Percentiles rank a stretch among this genome's conserved stretches.
Evolutionary conservation across 1,139 yeast genomes (phyloP).

Genomic region (Suhomyces terraborum): DNA sequence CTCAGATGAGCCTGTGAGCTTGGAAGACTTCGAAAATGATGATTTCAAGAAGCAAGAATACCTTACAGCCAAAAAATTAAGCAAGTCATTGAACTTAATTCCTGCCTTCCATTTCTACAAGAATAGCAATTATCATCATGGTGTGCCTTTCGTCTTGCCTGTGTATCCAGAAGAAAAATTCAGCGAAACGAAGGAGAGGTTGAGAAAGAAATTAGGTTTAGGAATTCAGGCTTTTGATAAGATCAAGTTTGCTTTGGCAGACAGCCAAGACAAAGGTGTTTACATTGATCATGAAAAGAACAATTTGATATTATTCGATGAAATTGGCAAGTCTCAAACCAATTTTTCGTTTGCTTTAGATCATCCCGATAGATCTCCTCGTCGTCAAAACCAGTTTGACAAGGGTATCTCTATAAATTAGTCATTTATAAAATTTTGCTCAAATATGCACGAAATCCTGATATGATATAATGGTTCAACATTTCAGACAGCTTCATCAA

Average conservation of each 20-base stretch:
- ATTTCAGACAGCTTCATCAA: background rate
- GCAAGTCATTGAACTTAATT: constrained; percentile 43
- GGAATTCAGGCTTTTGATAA: constrained; percentile 80
- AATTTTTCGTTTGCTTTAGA: constrained; percentile 67
- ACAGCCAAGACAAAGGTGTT: constrained; percentile 41
- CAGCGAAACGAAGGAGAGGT: constrained; percentile 63
- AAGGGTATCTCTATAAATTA: constrained; percentile 59
- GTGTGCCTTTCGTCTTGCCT: constrained; percentile 83
- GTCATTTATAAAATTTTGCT: constrained; percentile 6
- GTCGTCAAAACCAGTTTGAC: constrained; percentile 50
- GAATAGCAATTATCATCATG: constrained; percentile 70
- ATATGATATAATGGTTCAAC: background rate
- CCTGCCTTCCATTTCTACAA: constrained; percentile 74
- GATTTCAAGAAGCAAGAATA: constrained; percentile 29
- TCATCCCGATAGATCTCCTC: constrained; percentile 73
- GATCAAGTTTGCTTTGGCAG: constrained; percentile 64
- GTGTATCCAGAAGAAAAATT: constrained; percentile 66
- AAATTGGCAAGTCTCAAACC: constrained; percentile 43
- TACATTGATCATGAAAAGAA: constrained; percentile 56
- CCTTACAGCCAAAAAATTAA: constrained; percentile 31
- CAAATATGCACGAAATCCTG: background rate
- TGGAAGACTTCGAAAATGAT: constrained; percentile 30
- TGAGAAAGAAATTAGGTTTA: constrained; percentile 69
- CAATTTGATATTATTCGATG: constrained; percentile 56
- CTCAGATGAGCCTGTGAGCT: constrained; percentile 22